Evolutionary conservation across 805 yeast species (phyloP).

Genomic region (Ogataea haglerorum): DNA sequence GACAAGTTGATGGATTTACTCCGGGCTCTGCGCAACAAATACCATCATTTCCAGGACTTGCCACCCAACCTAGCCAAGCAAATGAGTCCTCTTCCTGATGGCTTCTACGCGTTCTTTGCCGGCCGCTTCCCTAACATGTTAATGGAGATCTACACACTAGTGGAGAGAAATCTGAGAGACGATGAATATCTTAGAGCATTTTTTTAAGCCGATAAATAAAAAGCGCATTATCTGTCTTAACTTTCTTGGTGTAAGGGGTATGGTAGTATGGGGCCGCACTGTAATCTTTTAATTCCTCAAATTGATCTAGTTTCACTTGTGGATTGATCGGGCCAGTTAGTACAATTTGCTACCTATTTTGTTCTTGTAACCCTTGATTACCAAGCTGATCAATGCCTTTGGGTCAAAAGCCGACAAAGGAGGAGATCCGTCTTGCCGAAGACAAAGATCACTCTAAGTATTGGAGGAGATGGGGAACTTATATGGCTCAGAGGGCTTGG

Average conservation of each 20-base stretch:
- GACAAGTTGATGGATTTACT: constrained; percentile 78
- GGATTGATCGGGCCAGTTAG: neutral
- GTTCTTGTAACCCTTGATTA: neutral
- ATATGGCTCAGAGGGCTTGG: constrained; percentile 86
- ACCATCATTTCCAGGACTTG: constrained; percentile 90
- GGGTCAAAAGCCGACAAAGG: constrained; percentile 20
- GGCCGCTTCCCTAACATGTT: constrained; percentile 72
- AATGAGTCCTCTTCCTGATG: constrained; percentile 81
- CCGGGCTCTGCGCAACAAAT: constrained; percentile 87
- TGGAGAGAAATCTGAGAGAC: constrained; percentile 51
- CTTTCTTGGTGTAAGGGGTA: constrained; percentile 6
- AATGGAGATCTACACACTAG: constrained; percentile 68
- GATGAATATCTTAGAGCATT: constrained; percentile 58
- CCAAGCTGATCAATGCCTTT: constrained; percentile 19
- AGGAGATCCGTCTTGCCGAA: constrained; percentile 41
- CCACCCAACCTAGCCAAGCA: constrained; percentile 60
- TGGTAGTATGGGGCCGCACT: constrained; percentile 5
- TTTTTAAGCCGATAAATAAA: constrained; percentile 26
- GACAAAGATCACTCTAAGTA: constrained; percentile 44
- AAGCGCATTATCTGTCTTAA: constrained; percentile 1
- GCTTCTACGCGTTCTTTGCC: constrained; percentile 76
- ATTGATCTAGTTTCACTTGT: constrained; percentile 1
- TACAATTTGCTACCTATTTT: neutral
- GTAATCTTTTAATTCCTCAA: neutral
- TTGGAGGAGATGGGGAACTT: constrained; percentile 92